These are phyloP conservation scores for Saccharomyces hybrid DNA, from an alignment of 1,139 yeast genomes.

Conservation along the genomic window DNA sequence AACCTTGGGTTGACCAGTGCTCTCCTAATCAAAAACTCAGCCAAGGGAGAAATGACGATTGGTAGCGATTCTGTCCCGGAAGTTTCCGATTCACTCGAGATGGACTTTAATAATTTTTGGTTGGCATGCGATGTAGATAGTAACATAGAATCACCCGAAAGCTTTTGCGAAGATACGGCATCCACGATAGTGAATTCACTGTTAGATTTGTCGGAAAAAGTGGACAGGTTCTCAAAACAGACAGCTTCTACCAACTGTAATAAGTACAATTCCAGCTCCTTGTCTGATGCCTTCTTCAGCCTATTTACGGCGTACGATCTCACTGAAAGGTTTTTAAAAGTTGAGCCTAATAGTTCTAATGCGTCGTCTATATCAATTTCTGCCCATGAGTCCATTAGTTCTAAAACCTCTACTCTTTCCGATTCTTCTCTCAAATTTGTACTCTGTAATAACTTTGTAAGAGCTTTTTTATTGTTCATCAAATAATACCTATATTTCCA, in stretches of 20 bases:
- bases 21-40: constrained; percentile 68
- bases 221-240: constrained; percentile 51
- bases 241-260: constrained; percentile 90
- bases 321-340: constrained; percentile 48
- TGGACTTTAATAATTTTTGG: constrained; percentile 10
- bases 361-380: constrained; percentile 91
- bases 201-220: constrained; percentile 24
- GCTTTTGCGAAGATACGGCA: constrained; percentile 12
- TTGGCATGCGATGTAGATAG: constrained; percentile 6
- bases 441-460: constrained; percentile 80
- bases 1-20: constrained; percentile 58
- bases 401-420: constrained; percentile 73
- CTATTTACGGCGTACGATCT: constrained; percentile 85
- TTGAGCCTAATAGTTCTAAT: constrained; percentile 73
- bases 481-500: constrained; percentile 91
- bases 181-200: constrained; percentile 41
- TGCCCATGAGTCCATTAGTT: constrained; percentile 51
- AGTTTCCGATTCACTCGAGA: constrained; percentile 9
- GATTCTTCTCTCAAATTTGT: constrained; percentile 81
- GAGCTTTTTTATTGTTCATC: constrained; percentile 63
- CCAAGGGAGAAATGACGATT: constrained; percentile 52
- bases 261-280: constrained; percentile 70
- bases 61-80: constrained; percentile 17
- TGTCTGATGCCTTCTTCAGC: constrained; percentile 66
- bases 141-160: constrained; percentile 2